These are phyloP conservation scores for Pulchroboletus neoregius DNA, from an alignment of 1,284 basidiomycete species.

Conservation along the genomic window DNA sequence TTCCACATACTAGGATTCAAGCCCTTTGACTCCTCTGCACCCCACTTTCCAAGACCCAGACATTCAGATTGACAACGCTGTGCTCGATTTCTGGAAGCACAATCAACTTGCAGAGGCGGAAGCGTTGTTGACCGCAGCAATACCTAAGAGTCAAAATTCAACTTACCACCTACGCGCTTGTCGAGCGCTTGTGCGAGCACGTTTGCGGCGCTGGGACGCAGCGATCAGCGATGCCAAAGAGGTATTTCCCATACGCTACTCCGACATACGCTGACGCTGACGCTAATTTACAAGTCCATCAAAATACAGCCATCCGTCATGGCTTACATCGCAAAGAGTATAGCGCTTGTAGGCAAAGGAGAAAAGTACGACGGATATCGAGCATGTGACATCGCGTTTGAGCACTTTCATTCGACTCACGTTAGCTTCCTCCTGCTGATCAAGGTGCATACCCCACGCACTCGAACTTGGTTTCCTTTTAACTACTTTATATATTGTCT, in stretches of 20 bases:
- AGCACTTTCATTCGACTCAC: neutral
- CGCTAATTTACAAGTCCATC: conserved; percentile 5
- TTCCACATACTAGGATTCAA: neutral
- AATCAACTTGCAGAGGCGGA: neutral
- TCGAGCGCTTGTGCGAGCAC: conserved; percentile 5
- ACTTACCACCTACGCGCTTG: too few relatives aligned
- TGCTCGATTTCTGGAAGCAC: neutral
- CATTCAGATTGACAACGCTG: neutral
- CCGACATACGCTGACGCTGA: neutral
- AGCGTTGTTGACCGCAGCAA: neutral
- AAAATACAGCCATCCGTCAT: neutral
- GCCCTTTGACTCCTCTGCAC: neutral
- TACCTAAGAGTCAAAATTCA: neutral
- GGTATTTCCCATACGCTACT: neutral
- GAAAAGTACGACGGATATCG: neutral
- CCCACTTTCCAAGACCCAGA: neutral
- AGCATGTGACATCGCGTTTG: neutral
- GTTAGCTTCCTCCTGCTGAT: neutral
- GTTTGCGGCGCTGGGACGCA: neutral
- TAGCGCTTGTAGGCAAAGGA: conserved; percentile 2
- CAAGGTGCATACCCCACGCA: neutral
- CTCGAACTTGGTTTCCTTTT: too few relatives aligned
- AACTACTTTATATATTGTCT: neutral
- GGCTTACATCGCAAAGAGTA: conserved; percentile 7
- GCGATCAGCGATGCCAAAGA: conserved; percentile 9